Conservation (phyloP, 805 yeast genomes). For the Saturnispora sekii region DNA sequence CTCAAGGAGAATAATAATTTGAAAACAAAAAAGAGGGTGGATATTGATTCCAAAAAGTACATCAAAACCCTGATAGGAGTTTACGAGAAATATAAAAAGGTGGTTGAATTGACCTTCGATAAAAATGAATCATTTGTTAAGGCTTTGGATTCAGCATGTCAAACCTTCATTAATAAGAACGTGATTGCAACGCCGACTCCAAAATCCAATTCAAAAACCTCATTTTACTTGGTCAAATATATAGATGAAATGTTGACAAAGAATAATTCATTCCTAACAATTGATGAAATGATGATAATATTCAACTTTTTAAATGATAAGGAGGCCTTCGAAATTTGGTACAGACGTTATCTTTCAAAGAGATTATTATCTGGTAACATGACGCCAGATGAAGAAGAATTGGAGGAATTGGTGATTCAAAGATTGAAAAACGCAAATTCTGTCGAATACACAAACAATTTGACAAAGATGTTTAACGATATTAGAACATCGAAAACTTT, state of each 20-base stretch:
- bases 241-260: conserved; percentile 76
- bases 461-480: conserved; percentile 94
- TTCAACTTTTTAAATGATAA: conserved; percentile 87
- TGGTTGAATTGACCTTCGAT: conserved; percentile 59
- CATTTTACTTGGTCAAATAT: conserved; percentile 84
- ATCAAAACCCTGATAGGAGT: conserved; percentile 67
- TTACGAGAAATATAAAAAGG: conserved; percentile 53
- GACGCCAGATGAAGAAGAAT: conserved; percentile 74
- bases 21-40: conserved; percentile 6
- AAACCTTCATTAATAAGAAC: conserved; percentile 73
- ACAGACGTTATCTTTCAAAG: conserved; percentile 80
- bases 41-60: conserved; percentile 63
- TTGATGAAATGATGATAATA: conserved; percentile 77
- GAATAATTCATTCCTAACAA: conserved; percentile 66
- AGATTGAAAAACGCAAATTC: conserved; percentile 84
- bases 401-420: conserved; percentile 78
- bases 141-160: conserved; percentile 85
- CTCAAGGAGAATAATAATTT: no score
- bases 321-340: conserved; percentile 90
- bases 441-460: conserved; percentile 84
- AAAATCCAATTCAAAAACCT: conserved; percentile 64
- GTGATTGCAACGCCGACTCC: conserved; percentile 63
- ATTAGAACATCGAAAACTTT: conserved; percentile 77
- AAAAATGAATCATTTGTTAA: conserved; percentile 71
- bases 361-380: conserved; percentile 69